Percentiles rank a stretch among this genome's conserved stretches.
phyloP scores from a whole-genome alignment of 768 basidiomycete genomes.

The Lactarius deliciosus region DNA sequence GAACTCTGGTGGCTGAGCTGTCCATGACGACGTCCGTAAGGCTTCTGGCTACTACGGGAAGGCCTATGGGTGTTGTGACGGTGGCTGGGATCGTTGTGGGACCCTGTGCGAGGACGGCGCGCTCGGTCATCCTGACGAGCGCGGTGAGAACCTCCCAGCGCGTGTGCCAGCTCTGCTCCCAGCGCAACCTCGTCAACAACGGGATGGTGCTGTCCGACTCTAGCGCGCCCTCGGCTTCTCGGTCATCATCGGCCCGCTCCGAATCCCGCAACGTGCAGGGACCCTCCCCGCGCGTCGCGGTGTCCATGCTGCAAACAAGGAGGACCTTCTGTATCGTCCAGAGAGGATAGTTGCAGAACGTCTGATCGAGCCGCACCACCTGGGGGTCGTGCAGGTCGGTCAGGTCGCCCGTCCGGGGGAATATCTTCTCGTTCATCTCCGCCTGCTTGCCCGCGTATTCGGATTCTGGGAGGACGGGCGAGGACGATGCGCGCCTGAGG shows the following conservation, averaged over 20 bases:
- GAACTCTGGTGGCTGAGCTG: background rate
- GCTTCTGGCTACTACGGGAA: slow-evolving; percentile 22
- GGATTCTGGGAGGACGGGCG: slow-evolving; percentile 7
- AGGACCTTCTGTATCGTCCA: slow-evolving; percentile 69
- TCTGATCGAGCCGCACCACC: slow-evolving; percentile 55
- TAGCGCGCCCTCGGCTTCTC: background rate
- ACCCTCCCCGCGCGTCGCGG: slow-evolving; percentile 3
- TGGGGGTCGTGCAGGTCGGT: slow-evolving; percentile 57
- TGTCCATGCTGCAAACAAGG: slow-evolving; percentile 58
- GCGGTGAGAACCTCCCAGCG: slow-evolving; percentile 30
- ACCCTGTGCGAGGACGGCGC: slow-evolving; percentile 4
- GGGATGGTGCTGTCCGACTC: slow-evolving; percentile 1
- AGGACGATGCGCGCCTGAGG: slow-evolving; percentile 6
- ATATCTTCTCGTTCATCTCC: slow-evolving; percentile 35
- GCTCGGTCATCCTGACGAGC: slow-evolving; percentile 27
- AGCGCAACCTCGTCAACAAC: slow-evolving; percentile 16
- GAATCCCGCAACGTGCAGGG: background rate
- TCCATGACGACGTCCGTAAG: slow-evolving; percentile 16
- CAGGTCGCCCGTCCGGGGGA: slow-evolving; percentile 67
- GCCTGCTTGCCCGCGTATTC: slow-evolving; percentile 18
- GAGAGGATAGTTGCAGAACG: slow-evolving; percentile 53
- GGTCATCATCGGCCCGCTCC: background rate
- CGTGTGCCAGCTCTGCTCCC: slow-evolving; percentile 28
- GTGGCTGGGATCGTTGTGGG: slow-evolving; percentile 8
- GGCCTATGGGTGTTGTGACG: slow-evolving; percentile 24